Percentiles rank a stretch among this genome's conserved stretches.
Evolutionary conservation across 352 stramenopile genomes (phyloP).

Genomic region (Pythium dissimile): DNA sequence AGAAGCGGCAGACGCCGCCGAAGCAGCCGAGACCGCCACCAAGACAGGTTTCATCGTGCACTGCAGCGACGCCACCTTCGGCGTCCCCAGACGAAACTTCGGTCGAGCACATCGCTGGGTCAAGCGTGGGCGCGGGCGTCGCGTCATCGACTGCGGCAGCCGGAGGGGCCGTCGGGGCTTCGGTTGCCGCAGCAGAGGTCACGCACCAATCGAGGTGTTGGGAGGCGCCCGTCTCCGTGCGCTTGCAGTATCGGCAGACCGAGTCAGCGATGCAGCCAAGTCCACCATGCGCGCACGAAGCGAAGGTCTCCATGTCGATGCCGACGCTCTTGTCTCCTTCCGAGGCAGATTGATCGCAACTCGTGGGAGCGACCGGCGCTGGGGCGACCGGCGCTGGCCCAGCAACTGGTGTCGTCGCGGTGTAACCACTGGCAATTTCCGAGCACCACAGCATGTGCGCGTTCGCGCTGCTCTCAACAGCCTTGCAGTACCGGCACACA

Average conservation of each 20-base stretch:
- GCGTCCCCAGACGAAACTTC: conserved; percentile 5
- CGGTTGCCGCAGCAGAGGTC: neutral
- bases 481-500: conserved; percentile 8
- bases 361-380: neutral
- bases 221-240: neutral
- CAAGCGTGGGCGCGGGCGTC: conserved; percentile 1
- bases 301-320: conserved; percentile 13
- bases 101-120: neutral
- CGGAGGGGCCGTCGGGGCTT: neutral
- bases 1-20: conserved; percentile 13
- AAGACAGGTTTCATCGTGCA: conserved; percentile 8
- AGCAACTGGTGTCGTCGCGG: neutral
- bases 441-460: neutral
- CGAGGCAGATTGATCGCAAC: conserved; percentile 6
- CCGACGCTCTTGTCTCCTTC: conserved; percentile 14
- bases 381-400: neutral
- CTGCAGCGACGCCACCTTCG: neutral
- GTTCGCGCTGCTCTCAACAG: neutral
- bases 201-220: conserved; percentile 6
- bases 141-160: neutral
- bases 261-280: neutral
- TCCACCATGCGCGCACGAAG: conserved; percentile 5
- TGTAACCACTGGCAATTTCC: neutral
- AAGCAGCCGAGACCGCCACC: conserved; percentile 22
- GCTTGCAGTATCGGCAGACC: conserved; percentile 14